phyloP scores from a whole-genome alignment of 441 rosid species.

The Erodium chrysanthum region DNA sequence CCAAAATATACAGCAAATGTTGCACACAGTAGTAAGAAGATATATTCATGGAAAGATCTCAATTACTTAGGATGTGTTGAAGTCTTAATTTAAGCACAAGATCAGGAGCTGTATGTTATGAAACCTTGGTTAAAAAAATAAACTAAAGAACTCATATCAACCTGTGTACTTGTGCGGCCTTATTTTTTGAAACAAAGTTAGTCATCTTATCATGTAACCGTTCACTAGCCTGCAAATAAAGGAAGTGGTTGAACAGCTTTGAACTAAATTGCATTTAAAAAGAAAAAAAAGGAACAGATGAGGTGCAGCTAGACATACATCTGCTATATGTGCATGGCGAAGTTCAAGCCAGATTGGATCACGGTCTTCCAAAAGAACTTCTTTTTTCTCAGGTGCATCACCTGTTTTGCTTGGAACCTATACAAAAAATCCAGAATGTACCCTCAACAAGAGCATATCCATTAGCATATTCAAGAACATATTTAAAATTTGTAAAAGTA shows the following conservation, averaged over 20 bases:
- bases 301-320: conserved; percentile 42
- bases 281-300: background rate
- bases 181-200: conserved; percentile 70
- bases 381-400: conserved; percentile 76
- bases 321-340: conserved; percentile 94
- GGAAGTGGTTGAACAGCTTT: conserved; percentile 21
- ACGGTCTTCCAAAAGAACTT: conserved; percentile 85
- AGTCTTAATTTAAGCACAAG: background rate
- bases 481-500: conserved; percentile 38
- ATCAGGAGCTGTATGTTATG: conserved; percentile 7
- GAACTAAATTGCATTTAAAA: background rate
- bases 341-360: conserved; percentile 98
- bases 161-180: conserved; percentile 97
- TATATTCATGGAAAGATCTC: background rate
- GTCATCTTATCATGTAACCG: conserved; percentile 89
- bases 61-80: background rate
- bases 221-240: conserved; percentile 68
- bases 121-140: conserved; percentile 10
- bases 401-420: conserved; percentile 76
- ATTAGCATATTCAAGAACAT: conserved; percentile 10
- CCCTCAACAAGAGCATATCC: conserved; percentile 2
- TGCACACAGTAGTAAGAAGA: too few relatives aligned
- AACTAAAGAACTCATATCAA: conserved; percentile 24
- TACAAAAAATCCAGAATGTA: conserved; percentile 9
- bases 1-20: too few relatives aligned